Evolutionary conservation across 306 rosid species (phyloP).

Genomic region (Elaeagnus macrophylla): DNA sequence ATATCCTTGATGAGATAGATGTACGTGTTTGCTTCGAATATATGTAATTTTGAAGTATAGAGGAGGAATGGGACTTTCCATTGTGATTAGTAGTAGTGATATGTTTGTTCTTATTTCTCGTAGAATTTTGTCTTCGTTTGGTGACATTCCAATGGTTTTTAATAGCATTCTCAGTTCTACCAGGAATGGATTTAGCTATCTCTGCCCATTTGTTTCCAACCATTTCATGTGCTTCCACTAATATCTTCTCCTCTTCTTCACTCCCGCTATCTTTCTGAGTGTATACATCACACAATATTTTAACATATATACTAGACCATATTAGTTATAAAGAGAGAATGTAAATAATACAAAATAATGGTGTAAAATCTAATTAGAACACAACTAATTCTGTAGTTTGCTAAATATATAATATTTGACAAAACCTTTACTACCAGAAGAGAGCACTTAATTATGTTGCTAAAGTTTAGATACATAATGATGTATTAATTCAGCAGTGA

Average conservation of each 20-base stretch:
- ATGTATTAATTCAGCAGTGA: too few species aligned
- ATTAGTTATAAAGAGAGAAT: neutral
- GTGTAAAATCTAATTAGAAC: too few species aligned
- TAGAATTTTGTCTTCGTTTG: conserved; percentile 71
- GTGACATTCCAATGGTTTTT: conserved; percentile 98
- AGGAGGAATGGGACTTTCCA: conserved; percentile 39
- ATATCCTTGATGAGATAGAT: neutral
- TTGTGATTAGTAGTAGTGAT: conserved; percentile 6
- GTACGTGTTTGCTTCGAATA: conserved; percentile 24
- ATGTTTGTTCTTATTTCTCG: conserved; percentile 50
- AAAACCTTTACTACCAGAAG: too few species aligned
- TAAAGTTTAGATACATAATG: too few species aligned
- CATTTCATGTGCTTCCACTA: conserved; percentile 53
- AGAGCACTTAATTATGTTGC: too few species aligned
- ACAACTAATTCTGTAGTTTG: too few species aligned
- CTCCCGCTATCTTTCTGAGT: conserved; percentile 73
- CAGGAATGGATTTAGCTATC: conserved; percentile 64
- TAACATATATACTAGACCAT: too few species aligned
- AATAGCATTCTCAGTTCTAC: conserved; percentile 80
- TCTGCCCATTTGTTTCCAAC: conserved; percentile 86
- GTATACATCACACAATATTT: neutral
- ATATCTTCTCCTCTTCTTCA: conserved; percentile 61
- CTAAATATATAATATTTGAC: too few species aligned
- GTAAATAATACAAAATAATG: neutral
- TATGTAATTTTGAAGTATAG: conserved; percentile 72